Evolutionary conservation across 768 basidiomycete genomes (phyloP), one percentile per base, ranked within the genome.

Genomic region (Kwoniella europaea): DNA sequence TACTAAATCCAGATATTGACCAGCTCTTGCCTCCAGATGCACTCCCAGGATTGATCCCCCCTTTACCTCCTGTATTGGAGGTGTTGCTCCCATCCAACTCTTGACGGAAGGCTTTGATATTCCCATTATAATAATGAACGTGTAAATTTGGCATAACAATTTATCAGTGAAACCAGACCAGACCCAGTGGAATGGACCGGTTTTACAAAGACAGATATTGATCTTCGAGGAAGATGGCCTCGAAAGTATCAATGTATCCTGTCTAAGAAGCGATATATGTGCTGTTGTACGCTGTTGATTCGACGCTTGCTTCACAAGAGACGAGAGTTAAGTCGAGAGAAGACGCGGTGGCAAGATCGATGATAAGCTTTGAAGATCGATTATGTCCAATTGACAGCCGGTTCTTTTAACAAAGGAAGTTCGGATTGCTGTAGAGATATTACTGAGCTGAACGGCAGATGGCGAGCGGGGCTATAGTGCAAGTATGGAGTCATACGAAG

Each of bases 201-300:
- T 46, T 35, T 42, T 63, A 12, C 50, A 27, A 13, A 27, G 24
- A 58, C 22, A 44, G 29, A 46, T 24, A 43, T 12, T 18, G 20
- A 44, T 22, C 59, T 60, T 72, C 74, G 78, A 79, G 78, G 78
- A 77, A 79, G 78, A 59, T 72, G 74, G 73, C 78, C 78, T 79
- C 78, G 76, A 71, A 13, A 44, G 18, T 35, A 54, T 57, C 22
- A 27, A 10, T 35, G 2, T 27, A 43, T 13, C 2, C 15, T 50
- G 46, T 50, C 46, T 50, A 50, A 35, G 46, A 50, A 50, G 6
- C 46, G 46, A 20, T 61, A 15, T 43, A 13, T 29, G 2, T 61
- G 15, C 22, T 27, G 22, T 10, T 42, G 1, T 50, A 18, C 4
- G 46, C 35, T 35, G 46, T 1, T 50, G 12, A 15, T 50, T 4